These are phyloP conservation scores for Clitoria ternatea DNA, from an alignment of 306 rosid species.

Conservation along the genomic window DNA sequence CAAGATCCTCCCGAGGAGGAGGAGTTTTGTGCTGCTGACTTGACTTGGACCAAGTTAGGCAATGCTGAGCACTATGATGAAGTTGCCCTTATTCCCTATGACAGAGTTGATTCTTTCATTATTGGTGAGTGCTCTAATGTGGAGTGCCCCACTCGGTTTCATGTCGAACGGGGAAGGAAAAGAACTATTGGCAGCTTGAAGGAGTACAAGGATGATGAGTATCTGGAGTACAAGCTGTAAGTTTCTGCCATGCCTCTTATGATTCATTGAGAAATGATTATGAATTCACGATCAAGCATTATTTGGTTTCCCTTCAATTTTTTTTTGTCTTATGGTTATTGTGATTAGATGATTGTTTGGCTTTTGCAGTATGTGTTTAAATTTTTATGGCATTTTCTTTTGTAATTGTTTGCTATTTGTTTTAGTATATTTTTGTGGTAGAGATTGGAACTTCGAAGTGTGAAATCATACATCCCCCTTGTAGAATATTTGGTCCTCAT, in stretches of 20 bases:
- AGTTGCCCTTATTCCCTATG: constrained; percentile 86
- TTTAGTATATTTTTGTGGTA: neutral
- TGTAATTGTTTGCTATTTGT: neutral
- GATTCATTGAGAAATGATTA: neutral
- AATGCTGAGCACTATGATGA: constrained; percentile 70
- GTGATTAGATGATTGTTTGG: neutral
- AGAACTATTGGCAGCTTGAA: constrained; percentile 72
- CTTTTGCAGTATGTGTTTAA: neutral
- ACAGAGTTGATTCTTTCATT: constrained; percentile 82
- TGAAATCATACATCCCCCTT: neutral
- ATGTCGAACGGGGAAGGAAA: constrained; percentile 78
- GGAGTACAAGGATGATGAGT: constrained; percentile 85
- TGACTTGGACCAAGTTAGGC: constrained; percentile 88
- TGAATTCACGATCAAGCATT: neutral
- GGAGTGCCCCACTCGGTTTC: constrained; percentile 84
- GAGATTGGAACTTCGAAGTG: constrained; percentile 1
- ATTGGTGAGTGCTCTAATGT: constrained; percentile 82
- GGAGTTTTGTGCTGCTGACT: constrained; percentile 72
- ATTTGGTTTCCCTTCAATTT: neutral
- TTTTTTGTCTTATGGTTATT: neutral
- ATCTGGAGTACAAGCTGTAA: constrained; percentile 87
- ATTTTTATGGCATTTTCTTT: neutral
- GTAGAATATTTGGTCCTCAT: neutral
- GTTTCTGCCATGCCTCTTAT: constrained; percentile 29
- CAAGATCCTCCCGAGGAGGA: constrained; percentile 88